phyloP scores from a whole-genome alignment of 2,329 filamentous ascomycete species.

The Akanthomyces dipterigenus region DNA sequence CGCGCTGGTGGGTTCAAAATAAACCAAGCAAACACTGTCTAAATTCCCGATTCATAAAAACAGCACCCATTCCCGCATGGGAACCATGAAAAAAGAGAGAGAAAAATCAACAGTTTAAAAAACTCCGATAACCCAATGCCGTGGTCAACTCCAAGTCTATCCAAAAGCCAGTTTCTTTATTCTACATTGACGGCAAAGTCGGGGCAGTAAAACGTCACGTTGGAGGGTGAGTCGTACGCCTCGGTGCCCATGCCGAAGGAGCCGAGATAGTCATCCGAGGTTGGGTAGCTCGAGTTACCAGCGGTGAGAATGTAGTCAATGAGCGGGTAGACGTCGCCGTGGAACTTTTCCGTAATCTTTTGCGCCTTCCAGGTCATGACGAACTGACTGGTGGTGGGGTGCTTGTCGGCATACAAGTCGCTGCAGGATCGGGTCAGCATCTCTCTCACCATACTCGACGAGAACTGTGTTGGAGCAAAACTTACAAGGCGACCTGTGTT shows the following conservation, averaged over 20 bases:
- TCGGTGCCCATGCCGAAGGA: conserved; percentile 47
- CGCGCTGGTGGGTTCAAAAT: not conserved
- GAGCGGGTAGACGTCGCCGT: conserved; percentile 40
- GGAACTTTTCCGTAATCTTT: conserved; percentile 31
- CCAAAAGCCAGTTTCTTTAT: conserved; percentile 9
- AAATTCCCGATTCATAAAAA: conserved; percentile 10
- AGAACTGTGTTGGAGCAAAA: not conserved
- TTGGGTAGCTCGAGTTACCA: conserved; percentile 29
- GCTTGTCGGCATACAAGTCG: conserved; percentile 35
- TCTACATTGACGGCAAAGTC: conserved; percentile 30
- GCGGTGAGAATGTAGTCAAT: conserved; percentile 33
- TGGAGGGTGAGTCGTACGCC: conserved; percentile 34
- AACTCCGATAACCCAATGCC: conserved; percentile 12
- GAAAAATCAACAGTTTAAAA: not conserved
- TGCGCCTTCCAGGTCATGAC: conserved; percentile 45
- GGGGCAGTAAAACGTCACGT: conserved; percentile 43
- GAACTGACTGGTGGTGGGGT: conserved; percentile 29
- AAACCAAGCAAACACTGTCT: conserved; percentile 5
- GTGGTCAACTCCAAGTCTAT: conserved; percentile 11
- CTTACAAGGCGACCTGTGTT: conserved; percentile 28
- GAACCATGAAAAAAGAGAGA: not conserved
- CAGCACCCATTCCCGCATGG: not conserved
- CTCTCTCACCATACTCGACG: not conserved
- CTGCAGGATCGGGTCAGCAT: conserved; percentile 20
- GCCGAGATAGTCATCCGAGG: conserved; percentile 39